Evolutionary conservation across 352 stramenopile species (phyloP), one percentile per base, ranked within the genome.

Genomic region (Globisporangium nunn): DNA sequence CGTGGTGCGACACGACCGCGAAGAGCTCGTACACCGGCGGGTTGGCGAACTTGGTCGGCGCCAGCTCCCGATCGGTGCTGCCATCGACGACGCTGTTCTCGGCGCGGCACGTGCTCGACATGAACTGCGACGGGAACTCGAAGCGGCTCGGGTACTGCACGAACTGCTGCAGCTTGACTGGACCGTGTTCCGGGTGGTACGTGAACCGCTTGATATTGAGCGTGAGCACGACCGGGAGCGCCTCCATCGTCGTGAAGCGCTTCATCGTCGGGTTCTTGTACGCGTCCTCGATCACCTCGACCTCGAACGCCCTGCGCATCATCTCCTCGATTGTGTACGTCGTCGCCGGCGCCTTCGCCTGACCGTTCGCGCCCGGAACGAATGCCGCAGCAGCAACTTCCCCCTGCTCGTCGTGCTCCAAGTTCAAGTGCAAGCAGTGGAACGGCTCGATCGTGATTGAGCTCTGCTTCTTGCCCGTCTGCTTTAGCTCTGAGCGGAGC

Each of bases 381-480:
- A 78, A 78, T 2, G 57, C 4, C n/a, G 18, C 37, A 62, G 60
- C 10, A 17, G 37, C 37, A 12, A 17, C 37, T 12, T 62, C 50
- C 47, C 90, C 74, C 52, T 81, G 75, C 30, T 90, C 79, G 11
- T 91, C 74, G 54, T 81, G 75, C 30, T 90, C 79, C 14, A 93
- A 66, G 46, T 88, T 91, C 59, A 93, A 60, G 46, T 93, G 81
- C 39, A 93, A 67, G 57, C 81, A 93, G 58, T 93, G 81, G 54
- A 93, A 93, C n/a, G 84, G 80, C 58, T 93, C 84, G 35, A 93
- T 86, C 14, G 81, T 93, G 50, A 90, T 90, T 14, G 81, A 90
- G 54, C 76, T 88, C 46, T 90, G 75, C 44, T 81, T 82, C 61
- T 82, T 85, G 11, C 81, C 81, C 7, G 52, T 73, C 33, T 90